Evolutionary conservation across 2,329 filamentous ascomycete species (phyloP).

Genomic region (Fusarium kyushuense): DNA sequence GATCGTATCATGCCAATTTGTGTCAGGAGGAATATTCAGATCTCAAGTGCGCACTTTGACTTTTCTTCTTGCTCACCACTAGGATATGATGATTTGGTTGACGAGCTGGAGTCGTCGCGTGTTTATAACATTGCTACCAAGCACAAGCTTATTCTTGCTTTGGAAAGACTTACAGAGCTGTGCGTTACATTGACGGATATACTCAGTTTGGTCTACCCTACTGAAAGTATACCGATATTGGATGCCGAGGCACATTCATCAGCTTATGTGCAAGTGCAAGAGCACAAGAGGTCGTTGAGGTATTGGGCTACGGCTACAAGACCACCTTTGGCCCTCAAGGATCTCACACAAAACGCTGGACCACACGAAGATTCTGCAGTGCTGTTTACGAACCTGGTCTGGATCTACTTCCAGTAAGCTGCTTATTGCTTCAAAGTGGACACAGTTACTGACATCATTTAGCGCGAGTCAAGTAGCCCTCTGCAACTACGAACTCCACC

Average conservation of each 20-base stretch:
- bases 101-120: slow-evolving; percentile 35
- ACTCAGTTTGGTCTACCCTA: slow-evolving; percentile 33
- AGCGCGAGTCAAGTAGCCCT: slow-evolving; percentile 36
- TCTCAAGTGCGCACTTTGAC: slow-evolving; percentile 30
- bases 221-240: slow-evolving; percentile 21
- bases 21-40: slow-evolving; percentile 38
- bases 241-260: slow-evolving; percentile 23
- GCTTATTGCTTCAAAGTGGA: accelerated
- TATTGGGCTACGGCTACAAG: slow-evolving; percentile 25
- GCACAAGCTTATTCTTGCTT: slow-evolving; percentile 32
- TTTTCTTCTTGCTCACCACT: slow-evolving; percentile 23
- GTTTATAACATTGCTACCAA: slow-evolving; percentile 38
- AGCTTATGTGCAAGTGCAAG: slow-evolving; percentile 26
- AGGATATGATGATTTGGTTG: slow-evolving; percentile 32
- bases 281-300: slow-evolving; percentile 17
- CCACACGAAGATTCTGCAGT: slow-evolving; percentile 30
- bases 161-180: slow-evolving; percentile 31
- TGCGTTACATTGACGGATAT: slow-evolving; percentile 37
- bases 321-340: slow-evolving; percentile 26
- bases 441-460: not conserved
- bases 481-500: slow-evolving; percentile 37
- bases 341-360: slow-evolving; percentile 7
- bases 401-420: slow-evolving; percentile 43
- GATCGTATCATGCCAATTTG: slow-evolving; percentile 38
- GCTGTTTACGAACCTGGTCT: slow-evolving; percentile 37